phyloP scores from a whole-genome alignment of 495 filamentous ascomycete genomes.

The Penicillium subrubescens region DNA sequence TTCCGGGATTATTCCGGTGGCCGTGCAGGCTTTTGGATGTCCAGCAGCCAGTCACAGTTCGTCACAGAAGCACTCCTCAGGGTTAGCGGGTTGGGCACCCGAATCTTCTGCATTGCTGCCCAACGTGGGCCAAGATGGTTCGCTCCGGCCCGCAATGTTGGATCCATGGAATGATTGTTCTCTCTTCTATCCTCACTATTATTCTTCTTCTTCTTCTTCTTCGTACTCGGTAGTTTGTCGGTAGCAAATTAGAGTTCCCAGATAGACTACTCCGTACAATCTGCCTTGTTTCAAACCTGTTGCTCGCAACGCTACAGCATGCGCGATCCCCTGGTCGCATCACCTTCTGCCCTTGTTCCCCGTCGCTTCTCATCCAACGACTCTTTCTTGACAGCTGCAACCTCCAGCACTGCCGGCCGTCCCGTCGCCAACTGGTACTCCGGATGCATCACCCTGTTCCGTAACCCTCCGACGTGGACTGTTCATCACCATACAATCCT shows the following conservation, averaged over 20 bases:
- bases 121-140: slow-evolving; percentile 36
- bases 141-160: slow-evolving; percentile 28
- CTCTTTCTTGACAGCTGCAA: background rate
- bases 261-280: background rate
- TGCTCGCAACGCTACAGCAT: background rate
- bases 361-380: slow-evolving; percentile 5
- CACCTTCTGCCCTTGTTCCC: background rate
- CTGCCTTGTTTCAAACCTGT: background rate
- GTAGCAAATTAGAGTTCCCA: background rate
- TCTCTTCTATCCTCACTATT: background rate
- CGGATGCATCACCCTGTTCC: slow-evolving; percentile 6
- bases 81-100: slow-evolving; percentile 1
- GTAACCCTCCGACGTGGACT: slow-evolving; percentile 24
- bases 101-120: slow-evolving; percentile 47
- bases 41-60: background rate
- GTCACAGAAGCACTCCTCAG: background rate
- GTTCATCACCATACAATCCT: slow-evolving; percentile 21
- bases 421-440: background rate
- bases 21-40: background rate
- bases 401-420: background rate
- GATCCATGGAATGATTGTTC: slow-evolving; percentile 2
- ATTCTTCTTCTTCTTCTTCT: too few relatives aligned
- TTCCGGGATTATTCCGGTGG: background rate
- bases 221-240: background rate
- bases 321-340: background rate